Evolutionary conservation across 805 yeast species (phyloP), one percentile per base, ranked within the genome.

Genomic region (Brettanomyces nanus): DNA sequence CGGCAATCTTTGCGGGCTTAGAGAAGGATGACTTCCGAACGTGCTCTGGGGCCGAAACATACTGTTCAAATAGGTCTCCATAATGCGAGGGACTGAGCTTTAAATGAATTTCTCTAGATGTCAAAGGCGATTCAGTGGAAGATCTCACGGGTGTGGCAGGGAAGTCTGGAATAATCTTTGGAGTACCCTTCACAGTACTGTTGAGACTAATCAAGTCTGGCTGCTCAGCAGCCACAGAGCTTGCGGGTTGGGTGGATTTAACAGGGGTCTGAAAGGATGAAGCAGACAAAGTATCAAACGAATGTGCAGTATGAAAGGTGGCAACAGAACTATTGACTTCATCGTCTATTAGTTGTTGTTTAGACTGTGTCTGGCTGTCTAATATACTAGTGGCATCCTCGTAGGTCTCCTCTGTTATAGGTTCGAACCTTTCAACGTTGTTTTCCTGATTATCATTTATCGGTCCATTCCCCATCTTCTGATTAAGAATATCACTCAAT

Each of bases 171-270:
- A 20, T 30, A 18, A n/a, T 11, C 10, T n/a, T 15, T 10, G 36
- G 29, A 17, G 30, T 13, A 6, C 14, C 30, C 20, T 28, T 35
- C 5, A 47, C 39, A 3, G 62, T 58, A 25, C 59, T 54, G 6
- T 53, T 35, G 18, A 58, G 45, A 37, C 58, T 55, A 23, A 58
- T 57, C 17, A 58, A 41, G 37, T 57, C 61, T 3, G 52, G 53
- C 27, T 47, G 47, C 25, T 43, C 44, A 3, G 23, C 37, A 2
- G 31, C 31, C 11, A 17, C 31, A 10, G 26, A 13, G n/a, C 2
- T 6, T 17, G n/a, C 6, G 18, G 23, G 23, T 11, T 28, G 14
- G 17, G 9, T 28, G 9, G 13, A n/a, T n/a, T n/a, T n/a, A n/a
- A n/a, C n/a, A n/a, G n/a, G n/a, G n/a, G n/a, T n/a, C n/a, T n/a